Evolutionary conservation across 805 yeast species (phyloP).

Genomic region (Limtongia smithiae): DNA sequence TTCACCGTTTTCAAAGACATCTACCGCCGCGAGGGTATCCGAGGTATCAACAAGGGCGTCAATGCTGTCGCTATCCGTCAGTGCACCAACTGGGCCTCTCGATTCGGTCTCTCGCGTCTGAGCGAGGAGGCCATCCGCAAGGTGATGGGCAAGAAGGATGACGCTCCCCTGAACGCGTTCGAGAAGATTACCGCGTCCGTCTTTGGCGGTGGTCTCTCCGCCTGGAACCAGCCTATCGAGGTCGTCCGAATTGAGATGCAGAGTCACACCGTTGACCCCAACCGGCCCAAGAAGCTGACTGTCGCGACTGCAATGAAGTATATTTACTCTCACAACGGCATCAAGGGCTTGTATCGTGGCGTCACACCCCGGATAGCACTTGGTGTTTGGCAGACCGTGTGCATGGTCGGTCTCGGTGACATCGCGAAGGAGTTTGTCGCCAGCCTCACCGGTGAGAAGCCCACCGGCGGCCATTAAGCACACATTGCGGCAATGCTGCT

Average conservation of each 20-base stretch:
- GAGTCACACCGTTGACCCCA: constrained; percentile 87
- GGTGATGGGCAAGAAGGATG: constrained; percentile 54
- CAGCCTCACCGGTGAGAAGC: constrained; percentile 56
- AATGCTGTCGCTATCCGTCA: constrained; percentile 99
- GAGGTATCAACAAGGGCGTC: constrained; percentile 96
- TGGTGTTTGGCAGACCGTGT: constrained; percentile 91
- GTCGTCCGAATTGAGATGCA: constrained; percentile 98
- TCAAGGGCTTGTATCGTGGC: constrained; percentile 91
- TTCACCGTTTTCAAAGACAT: constrained; percentile 85
- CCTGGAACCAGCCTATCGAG: constrained; percentile 99
- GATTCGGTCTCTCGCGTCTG: constrained; percentile 88
- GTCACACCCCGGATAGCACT: constrained; percentile 95
- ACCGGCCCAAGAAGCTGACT: constrained; percentile 86
- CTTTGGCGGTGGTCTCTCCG: constrained; percentile 94
- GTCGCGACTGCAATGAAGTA: constrained; percentile 75
- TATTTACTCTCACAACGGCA: constrained; percentile 76
- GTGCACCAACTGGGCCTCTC: constrained; percentile 98
- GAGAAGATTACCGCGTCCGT: constrained; percentile 85
- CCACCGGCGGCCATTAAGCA: constrained; percentile 44
- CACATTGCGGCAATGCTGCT: too few species aligned
- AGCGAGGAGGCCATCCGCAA: constrained; percentile 81
- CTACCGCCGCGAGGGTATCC: constrained; percentile 78
- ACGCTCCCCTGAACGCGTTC: constrained; percentile 60
- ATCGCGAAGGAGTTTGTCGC: constrained; percentile 74
- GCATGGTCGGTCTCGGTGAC: constrained; percentile 98